A percentile compares a stretch with the other conserved stretches of the same genome.
Conservation (phyloP, 495 filamentous ascomycete genomes). For the Chaetomium tenue region DNA sequence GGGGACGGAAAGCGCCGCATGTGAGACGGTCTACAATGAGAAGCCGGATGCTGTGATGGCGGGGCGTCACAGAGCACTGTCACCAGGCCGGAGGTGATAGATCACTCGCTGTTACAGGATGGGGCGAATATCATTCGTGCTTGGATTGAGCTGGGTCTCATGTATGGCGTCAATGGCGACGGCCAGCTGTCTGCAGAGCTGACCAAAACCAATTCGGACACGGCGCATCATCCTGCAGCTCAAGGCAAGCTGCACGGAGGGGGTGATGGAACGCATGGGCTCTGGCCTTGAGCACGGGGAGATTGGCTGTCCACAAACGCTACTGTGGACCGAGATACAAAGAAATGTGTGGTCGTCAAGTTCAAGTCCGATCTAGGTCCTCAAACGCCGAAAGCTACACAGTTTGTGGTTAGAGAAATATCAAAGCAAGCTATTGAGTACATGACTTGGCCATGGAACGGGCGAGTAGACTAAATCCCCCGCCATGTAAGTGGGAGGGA, state of each 20-base stretch:
- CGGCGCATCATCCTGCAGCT: constrained; percentile 14
- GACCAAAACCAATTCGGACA: neutral
- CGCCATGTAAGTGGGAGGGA: neutral
- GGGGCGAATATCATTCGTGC: constrained; percentile 3
- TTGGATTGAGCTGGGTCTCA: neutral
- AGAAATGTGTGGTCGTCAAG: neutral
- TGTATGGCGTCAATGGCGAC: constrained; percentile 12
- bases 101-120: constrained; percentile 12
- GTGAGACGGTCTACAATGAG: constrained; percentile 16
- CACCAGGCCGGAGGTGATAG: constrained; percentile 12
- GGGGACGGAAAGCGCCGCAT: constrained; percentile 9
- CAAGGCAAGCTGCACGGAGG: constrained; percentile 8
- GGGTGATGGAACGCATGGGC: neutral
- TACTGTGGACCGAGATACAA: constrained; percentile 5
- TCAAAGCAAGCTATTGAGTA: neutral
- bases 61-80: constrained; percentile 9
- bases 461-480: neutral
- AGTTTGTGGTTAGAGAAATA: too few species aligned
- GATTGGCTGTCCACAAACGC: neutral
- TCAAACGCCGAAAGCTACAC: neutral
- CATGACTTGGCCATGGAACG: neutral
- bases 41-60: constrained; percentile 15
- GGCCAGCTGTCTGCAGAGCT: constrained; percentile 13
- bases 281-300: neutral
- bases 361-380: neutral